Evolutionary conservation across 768 basidiomycete species (phyloP).

Genomic region (Leccinum barrowsii): DNA sequence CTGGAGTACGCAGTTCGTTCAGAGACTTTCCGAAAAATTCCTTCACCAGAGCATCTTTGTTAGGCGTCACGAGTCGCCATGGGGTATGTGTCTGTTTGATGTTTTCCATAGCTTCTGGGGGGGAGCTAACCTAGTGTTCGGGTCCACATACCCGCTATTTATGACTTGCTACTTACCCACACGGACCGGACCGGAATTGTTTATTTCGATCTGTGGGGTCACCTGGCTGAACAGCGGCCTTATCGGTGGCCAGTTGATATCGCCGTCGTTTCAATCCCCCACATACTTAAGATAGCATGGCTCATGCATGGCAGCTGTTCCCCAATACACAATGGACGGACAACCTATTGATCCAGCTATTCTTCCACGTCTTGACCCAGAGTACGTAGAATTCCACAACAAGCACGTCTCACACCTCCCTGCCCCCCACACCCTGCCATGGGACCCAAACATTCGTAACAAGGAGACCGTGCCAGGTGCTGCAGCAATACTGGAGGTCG

Average conservation of each 20-base stretch:
- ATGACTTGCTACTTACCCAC: constrained; percentile 2
- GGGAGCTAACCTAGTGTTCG: neutral
- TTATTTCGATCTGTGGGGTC: constrained; percentile 1
- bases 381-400: constrained; percentile 65
- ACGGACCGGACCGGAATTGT: constrained; percentile 1
- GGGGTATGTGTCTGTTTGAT: constrained; percentile 47
- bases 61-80: constrained; percentile 37
- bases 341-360: constrained; percentile 65
- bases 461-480: constrained; percentile 52
- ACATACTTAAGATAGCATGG: constrained; percentile 11
- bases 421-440: constrained; percentile 55
- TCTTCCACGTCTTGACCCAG: constrained; percentile 54
- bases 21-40: constrained; percentile 59
- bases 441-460: constrained; percentile 57
- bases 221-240: neutral
- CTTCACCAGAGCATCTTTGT: constrained; percentile 47
- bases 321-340: constrained; percentile 14
- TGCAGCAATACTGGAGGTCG: constrained; percentile 54
- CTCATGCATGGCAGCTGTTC: neutral
- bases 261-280: neutral
- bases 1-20: constrained; percentile 66
- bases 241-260: neutral
- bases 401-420: constrained; percentile 41
- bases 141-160: neutral
- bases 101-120: constrained; percentile 16